Conservation (phyloP, 352 stramenopile genomes). For the Phytophthora capsici region DNA sequence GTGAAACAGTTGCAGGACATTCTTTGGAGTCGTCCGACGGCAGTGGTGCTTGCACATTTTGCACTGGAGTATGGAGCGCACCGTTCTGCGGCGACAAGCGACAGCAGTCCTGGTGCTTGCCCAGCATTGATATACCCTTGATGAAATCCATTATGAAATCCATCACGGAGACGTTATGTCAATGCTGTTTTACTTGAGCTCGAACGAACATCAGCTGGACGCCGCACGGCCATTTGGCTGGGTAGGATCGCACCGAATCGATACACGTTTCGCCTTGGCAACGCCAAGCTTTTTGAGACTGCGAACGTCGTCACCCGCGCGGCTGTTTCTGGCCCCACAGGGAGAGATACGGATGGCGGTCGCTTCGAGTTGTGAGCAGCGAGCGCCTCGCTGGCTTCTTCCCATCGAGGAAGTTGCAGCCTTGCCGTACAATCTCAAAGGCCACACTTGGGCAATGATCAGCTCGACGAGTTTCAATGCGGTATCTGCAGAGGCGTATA, state of each 20-base stretch:
- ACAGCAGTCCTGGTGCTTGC: constrained; percentile 1
- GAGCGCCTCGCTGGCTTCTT: constrained; percentile 24
- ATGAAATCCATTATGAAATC: constrained; percentile 15
- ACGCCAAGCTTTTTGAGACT: background rate
- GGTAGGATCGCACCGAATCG: constrained; percentile 20
- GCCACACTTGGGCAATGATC: background rate
- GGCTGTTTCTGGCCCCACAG: constrained; percentile 25
- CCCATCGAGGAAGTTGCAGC: background rate
- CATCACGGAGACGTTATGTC: background rate
- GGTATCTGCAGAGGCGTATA: too few species aligned
- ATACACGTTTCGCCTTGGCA: background rate
- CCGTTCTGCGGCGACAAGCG: constrained; percentile 11
- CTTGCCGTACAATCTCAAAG: background rate
- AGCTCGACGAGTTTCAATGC: constrained; percentile 2
- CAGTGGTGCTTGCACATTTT: constrained; percentile 20
- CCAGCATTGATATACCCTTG: background rate
- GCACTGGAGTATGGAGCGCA: constrained; percentile 11
- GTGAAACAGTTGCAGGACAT: background rate
- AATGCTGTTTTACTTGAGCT: background rate
- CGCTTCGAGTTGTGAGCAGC: background rate
- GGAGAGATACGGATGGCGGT: constrained; percentile 32
- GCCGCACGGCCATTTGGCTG: constrained; percentile 18
- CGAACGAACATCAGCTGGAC: constrained; percentile 13
- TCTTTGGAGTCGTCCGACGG: constrained; percentile 21
- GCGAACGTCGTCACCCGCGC: background rate